These are phyloP conservation scores for Gomphus bonarii DNA, from an alignment of 1,284 basidiomycete genomes.

Conservation along the genomic window DNA sequence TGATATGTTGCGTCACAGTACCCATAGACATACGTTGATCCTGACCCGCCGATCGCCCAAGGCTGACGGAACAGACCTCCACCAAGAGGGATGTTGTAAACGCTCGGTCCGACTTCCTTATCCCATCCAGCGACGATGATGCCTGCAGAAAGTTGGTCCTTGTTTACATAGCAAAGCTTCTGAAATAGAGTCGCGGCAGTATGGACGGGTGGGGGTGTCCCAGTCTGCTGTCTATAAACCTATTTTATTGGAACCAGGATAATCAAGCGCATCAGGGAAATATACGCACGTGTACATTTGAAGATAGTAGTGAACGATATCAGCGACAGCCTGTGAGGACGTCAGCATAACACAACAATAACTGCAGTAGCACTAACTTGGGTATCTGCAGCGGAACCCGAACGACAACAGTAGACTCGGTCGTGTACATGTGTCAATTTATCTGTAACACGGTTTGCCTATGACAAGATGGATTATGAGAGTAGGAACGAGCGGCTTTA, in stretches of 20 bases:
- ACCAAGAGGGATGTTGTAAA: constrained; percentile 94
- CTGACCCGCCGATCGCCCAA: constrained; percentile 95
- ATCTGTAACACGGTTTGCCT: constrained; percentile 98
- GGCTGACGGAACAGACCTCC: constrained; percentile 91
- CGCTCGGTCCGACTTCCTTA: constrained; percentile 82
- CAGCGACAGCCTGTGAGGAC: constrained; percentile 70
- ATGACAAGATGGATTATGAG: constrained; percentile 7
- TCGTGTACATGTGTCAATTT: constrained; percentile 97
- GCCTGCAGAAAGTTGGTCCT: constrained; percentile 81
- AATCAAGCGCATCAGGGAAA: neutral
- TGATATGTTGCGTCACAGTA: constrained; percentile 98
- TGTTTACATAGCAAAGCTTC: constrained; percentile 89
- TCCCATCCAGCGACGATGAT: constrained; percentile 99
- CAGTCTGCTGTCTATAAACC: constrained; percentile 51
- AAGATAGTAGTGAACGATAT: constrained; percentile 81
- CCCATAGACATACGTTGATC: constrained; percentile 97
- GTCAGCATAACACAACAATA: neutral
- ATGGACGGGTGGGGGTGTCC: constrained; percentile 67
- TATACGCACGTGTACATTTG: constrained; percentile 64
- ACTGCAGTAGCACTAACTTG: constrained; percentile 26
- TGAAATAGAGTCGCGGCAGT: constrained; percentile 83
- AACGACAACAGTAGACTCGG: constrained; percentile 98
- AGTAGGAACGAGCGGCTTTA: neutral
- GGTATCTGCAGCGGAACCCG: constrained; percentile 96
- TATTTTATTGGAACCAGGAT: constrained; percentile 1